phyloP scores from a whole-genome alignment of 495 filamentous ascomycete species.

The Xylaria venustula region DNA sequence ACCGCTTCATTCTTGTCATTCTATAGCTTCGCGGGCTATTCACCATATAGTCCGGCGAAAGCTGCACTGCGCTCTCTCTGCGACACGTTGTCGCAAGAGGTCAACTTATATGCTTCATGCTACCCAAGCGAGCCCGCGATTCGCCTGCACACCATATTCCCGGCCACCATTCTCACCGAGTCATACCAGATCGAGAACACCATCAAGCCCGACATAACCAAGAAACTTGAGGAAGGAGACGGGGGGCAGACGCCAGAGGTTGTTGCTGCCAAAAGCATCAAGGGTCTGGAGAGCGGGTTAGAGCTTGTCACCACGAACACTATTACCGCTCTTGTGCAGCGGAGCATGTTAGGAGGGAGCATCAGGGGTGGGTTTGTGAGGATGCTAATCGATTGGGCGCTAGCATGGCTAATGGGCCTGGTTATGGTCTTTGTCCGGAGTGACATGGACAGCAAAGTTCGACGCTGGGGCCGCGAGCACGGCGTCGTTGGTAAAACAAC shows the following conservation, averaged over 20 bases:
- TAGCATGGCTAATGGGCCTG: slow-evolving; percentile 47
- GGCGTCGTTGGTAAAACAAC: slow-evolving; percentile 7
- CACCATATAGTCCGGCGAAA: slow-evolving; percentile 74
- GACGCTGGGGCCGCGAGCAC: slow-evolving; percentile 53
- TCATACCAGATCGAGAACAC: background rate
- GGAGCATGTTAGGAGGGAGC: background rate
- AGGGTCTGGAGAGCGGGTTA: background rate
- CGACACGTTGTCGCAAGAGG: slow-evolving; percentile 64
- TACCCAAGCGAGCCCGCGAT: background rate
- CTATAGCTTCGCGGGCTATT: slow-evolving; percentile 69
- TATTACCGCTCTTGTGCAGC: background rate
- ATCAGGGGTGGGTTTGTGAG: background rate
- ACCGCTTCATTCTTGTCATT: slow-evolving; percentile 72
- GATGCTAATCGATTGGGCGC: slow-evolving; percentile 41
- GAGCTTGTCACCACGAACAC: background rate
- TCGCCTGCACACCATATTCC: background rate
- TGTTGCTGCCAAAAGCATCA: background rate
- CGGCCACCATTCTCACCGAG: background rate
- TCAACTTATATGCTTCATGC: background rate
- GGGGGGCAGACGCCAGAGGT: background rate
- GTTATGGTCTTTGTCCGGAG: slow-evolving; percentile 56
- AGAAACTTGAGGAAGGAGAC: background rate
- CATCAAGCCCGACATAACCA: background rate
- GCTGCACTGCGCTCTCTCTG: slow-evolving; percentile 72
- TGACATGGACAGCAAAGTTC: slow-evolving; percentile 60